Conservation (phyloP, 1,139 yeast genomes). For the Suhomyces bokatorum region DNA sequence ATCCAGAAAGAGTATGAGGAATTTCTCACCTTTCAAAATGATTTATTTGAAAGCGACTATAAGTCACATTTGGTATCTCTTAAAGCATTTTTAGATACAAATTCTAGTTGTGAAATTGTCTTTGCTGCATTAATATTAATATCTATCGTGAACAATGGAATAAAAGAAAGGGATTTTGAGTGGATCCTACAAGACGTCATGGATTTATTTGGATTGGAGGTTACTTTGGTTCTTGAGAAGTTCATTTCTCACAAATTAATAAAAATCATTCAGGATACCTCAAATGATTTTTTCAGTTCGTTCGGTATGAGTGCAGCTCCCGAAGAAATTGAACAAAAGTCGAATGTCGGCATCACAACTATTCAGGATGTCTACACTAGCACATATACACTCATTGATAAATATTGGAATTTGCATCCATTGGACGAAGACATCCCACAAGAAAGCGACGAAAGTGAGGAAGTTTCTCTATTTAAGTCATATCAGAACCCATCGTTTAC, state of each 20-base stretch:
- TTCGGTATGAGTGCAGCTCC: conserved; percentile 15
- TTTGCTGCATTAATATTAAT: conserved; percentile 55
- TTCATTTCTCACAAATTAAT: conserved; percentile 29
- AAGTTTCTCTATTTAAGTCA: conserved; percentile 21
- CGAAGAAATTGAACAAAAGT: conserved; percentile 6
- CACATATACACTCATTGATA: conserved; percentile 41
- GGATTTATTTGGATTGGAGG: conserved; percentile 60
- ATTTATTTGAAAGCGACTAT: conserved; percentile 60
- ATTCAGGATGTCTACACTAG: conserved; percentile 34
- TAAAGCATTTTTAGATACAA: conserved; percentile 44
- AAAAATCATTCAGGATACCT: conserved; percentile 23
- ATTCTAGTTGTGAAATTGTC: conserved; percentile 34
- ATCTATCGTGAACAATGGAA: conserved; percentile 62
- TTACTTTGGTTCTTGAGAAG: conserved; percentile 33
- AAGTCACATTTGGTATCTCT: conserved; percentile 51
- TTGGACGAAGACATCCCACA: conserved; percentile 12
- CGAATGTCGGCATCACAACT: conserved; percentile 32
- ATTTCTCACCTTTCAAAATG: conserved; percentile 72
- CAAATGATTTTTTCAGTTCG: conserved; percentile 34
- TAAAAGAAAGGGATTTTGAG: conserved; percentile 59
- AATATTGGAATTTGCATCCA: conserved; percentile 51
- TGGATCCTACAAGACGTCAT: conserved; percentile 49
- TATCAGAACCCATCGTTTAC: conserved; percentile 52
- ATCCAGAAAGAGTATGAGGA: conserved; percentile 56
- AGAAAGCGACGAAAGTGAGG: conserved; percentile 14